These are phyloP conservation scores for Oenanthe javanica DNA, from an alignment of 140 eudicot species.

Conservation along the genomic window DNA sequence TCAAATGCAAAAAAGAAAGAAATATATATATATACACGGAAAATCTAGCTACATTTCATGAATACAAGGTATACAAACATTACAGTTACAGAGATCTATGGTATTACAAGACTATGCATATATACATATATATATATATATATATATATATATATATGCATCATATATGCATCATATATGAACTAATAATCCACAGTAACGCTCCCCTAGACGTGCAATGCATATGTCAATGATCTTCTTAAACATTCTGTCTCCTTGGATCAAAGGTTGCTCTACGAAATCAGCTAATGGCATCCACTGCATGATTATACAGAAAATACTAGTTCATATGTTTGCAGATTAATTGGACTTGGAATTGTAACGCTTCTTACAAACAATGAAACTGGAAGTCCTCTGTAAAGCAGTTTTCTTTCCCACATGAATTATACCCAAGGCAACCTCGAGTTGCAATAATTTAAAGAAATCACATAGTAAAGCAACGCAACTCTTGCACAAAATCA, in stretches of 20 bases:
- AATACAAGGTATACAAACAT: neutral
- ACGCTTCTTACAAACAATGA: neutral
- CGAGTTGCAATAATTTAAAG: neutral
- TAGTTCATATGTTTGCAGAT: neutral
- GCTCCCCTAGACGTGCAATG: conserved; percentile 60
- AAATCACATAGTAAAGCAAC: neutral
- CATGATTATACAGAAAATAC: conserved; percentile 8
- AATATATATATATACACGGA: neutral
- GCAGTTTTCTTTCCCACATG: neutral
- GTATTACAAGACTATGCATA: neutral
- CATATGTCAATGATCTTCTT: conserved; percentile 61
- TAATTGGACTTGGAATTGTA: neutral
- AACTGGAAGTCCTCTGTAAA: neutral
- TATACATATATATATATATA: too few relatives aligned
- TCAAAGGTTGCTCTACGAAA: conserved; percentile 61
- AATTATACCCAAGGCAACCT: neutral
- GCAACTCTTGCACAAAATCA: neutral
- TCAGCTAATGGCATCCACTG: conserved; percentile 92
- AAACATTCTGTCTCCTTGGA: conserved; percentile 71
- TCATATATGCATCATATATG: conserved; percentile 49
- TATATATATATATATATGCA: too few relatives aligned
- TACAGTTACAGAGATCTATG: neutral
- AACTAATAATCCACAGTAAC: conserved; percentile 71
- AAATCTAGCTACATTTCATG: neutral
- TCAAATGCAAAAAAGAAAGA: too few relatives aligned